Conservation (phyloP, 2,329 filamentous ascomycete genomes). For the Nigrograna mackinnonii region DNA sequence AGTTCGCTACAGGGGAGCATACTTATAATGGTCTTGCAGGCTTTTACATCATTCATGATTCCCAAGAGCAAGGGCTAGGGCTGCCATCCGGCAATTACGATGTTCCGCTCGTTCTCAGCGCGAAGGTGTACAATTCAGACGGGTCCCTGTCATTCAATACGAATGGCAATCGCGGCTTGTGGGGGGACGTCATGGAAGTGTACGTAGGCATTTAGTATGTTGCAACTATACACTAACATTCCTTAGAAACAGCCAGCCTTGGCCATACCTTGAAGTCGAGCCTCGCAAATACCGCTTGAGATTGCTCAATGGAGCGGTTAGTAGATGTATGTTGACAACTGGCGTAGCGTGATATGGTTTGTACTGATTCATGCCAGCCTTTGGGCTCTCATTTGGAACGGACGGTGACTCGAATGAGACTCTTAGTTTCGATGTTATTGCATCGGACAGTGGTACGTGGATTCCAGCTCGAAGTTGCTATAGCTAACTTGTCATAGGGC, state of each 20-base stretch:
- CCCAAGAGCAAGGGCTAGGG: slow-evolving; percentile 51
- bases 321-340: slow-evolving; percentile 16
- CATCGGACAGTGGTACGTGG: slow-evolving; percentile 51
- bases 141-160: slow-evolving; percentile 54
- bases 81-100: slow-evolving; percentile 59
- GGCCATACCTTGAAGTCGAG: slow-evolving; percentile 63
- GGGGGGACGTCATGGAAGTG: slow-evolving; percentile 62
- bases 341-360: neutral
- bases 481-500: slow-evolving; percentile 28
- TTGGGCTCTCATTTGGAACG: slow-evolving; percentile 50
- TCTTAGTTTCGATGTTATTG: slow-evolving; percentile 58
- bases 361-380: slow-evolving; percentile 39
- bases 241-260: slow-evolving; percentile 58
- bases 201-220: slow-evolving; percentile 1
- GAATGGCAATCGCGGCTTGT: slow-evolving; percentile 53
- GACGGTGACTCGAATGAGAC: slow-evolving; percentile 22
- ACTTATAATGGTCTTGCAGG: slow-evolving; percentile 62
- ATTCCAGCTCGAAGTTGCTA: neutral
- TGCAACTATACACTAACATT: slow-evolving; percentile 4
- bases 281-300: slow-evolving; percentile 64
- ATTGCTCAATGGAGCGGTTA: slow-evolving; percentile 49
- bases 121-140: slow-evolving; percentile 57
- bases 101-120: slow-evolving; percentile 53
- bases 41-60: slow-evolving; percentile 58
- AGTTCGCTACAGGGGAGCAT: slow-evolving; percentile 54